A percentile compares a stretch with the other conserved stretches of the same genome.
These are phyloP conservation scores for Xylariaceae sp. DNA, from an alignment of 2,329 filamentous ascomycete genomes.

Conservation along the genomic window DNA sequence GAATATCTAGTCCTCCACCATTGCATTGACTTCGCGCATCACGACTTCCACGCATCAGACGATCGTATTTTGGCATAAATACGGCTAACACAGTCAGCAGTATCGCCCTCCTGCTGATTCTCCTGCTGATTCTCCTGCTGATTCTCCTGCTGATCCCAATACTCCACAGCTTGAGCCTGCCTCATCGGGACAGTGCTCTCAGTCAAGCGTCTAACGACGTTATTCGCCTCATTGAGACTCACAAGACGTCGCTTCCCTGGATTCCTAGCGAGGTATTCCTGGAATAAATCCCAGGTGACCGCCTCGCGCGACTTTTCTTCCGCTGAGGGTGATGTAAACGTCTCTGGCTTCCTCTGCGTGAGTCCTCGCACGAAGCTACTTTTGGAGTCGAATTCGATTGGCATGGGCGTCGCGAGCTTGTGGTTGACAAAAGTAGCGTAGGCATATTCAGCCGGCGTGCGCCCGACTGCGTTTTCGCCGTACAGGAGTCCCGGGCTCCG, in stretches of 20 bases:
- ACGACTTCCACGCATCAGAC: no score
- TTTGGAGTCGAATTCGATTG: background rate
- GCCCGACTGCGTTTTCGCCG: slow-evolving; percentile 70
- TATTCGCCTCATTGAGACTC: slow-evolving; percentile 51
- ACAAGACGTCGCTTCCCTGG: slow-evolving; percentile 44
- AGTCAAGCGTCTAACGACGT: slow-evolving; percentile 51
- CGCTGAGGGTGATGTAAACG: slow-evolving; percentile 7
- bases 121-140: no score
- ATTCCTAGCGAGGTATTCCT: slow-evolving; percentile 22
- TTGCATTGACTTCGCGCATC: no score
- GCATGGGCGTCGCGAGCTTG: slow-evolving; percentile 29
- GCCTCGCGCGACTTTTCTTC: slow-evolving; percentile 16
- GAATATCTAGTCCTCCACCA: no score
- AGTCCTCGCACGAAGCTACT: background rate
- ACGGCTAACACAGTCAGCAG: no score
- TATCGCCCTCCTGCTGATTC: no score
- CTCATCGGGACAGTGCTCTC: slow-evolving; percentile 35
- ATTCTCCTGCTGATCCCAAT: no score
- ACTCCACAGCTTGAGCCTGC: no score
- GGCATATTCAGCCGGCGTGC: slow-evolving; percentile 64
- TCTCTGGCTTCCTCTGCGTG: slow-evolving; percentile 6
- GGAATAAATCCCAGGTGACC: slow-evolving; percentile 24
- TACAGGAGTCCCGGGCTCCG: slow-evolving; percentile 54
- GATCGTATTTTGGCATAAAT: no score
- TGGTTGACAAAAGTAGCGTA: slow-evolving; percentile 46